A percentile compares a stretch with the other conserved stretches of the same genome.
phyloP scores from a whole-genome alignment of 2,329 filamentous ascomycete genomes.

The Fusarium piperis region DNA sequence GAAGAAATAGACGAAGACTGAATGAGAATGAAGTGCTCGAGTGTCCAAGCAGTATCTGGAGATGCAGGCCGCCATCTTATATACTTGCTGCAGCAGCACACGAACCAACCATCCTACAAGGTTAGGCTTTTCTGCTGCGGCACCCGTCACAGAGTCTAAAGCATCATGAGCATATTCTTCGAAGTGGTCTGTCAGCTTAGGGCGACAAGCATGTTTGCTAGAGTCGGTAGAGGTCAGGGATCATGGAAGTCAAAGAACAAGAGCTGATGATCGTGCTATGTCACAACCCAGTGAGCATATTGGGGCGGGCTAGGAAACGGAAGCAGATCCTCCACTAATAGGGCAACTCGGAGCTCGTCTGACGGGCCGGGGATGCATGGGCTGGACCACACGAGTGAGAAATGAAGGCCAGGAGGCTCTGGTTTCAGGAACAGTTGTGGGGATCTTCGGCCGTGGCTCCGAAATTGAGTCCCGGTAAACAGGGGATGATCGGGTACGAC shows the following conservation, averaged over 20 bases:
- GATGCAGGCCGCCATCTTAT: conserved; percentile 22
- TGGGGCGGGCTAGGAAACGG: conserved; percentile 16
- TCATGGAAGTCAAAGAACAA: conserved; percentile 17
- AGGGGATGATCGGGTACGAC: conserved; percentile 16
- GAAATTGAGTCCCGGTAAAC: conserved; percentile 35
- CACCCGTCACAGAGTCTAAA: not conserved
- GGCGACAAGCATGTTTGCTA: conserved; percentile 6
- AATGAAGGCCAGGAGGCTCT: conserved; percentile 33
- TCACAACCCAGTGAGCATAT: conserved; percentile 29
- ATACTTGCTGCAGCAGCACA: not conserved
- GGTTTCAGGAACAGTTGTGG: conserved; percentile 42
- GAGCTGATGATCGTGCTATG: conserved; percentile 33
- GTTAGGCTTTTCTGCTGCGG: conserved; percentile 1
- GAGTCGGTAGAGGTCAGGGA: conserved; percentile 25
- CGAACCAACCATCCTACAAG: not conserved
- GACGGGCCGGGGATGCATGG: conserved; percentile 34
- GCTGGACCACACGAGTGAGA: conserved; percentile 34
- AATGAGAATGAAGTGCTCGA: conserved; percentile 22
- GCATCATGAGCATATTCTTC: conserved; percentile 23
- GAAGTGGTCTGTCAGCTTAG: conserved; percentile 23
- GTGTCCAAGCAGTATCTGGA: not conserved
- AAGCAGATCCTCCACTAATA: conserved; percentile 42
- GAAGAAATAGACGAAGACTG: conserved; percentile 17
- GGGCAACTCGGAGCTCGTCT: conserved; percentile 20
- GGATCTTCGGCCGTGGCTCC: conserved; percentile 31